Evolutionary conservation across 371 early-diverging fungal species (phyloP).

Genomic region (Zopfochytrium polystomum): DNA sequence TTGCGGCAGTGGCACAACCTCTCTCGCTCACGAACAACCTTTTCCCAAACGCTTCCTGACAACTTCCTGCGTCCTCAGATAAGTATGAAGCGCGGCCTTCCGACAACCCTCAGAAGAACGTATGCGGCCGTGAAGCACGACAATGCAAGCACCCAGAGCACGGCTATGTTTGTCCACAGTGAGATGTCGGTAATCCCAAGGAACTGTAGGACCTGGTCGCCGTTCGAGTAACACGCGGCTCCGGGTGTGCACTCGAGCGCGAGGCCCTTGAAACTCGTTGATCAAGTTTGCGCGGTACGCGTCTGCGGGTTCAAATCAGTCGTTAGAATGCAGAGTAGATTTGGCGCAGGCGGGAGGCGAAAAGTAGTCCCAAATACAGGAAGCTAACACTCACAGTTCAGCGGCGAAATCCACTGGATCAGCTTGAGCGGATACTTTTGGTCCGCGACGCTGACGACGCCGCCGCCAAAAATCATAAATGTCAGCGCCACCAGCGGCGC

Average conservation of each 20-base stretch:
- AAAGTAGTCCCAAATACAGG: too few relatives aligned
- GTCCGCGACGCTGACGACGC: conserved; percentile 40
- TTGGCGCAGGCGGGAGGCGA: too few relatives aligned
- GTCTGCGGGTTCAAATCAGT: too few relatives aligned
- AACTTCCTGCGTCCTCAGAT: too few relatives aligned
- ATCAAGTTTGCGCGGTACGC: conserved; percentile 35
- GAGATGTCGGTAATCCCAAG: conserved; percentile 10
- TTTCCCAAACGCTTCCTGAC: too few relatives aligned
- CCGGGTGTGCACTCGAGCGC: neutral
- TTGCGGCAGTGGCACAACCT: too few relatives aligned
- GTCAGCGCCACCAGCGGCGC: conserved; percentile 42
- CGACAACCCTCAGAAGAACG: conserved; percentile 8
- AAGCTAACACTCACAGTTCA: too few relatives aligned
- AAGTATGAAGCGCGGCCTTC: too few relatives aligned
- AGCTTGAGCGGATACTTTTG: conserved; percentile 39
- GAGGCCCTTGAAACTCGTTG: conserved; percentile 19
- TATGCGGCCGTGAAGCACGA: conserved; percentile 23
- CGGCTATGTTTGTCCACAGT: conserved; percentile 13
- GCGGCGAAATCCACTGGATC: conserved; percentile 41
- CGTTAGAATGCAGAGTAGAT: too few relatives aligned
- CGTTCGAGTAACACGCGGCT: conserved; percentile 14
- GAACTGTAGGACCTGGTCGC: conserved; percentile 18
- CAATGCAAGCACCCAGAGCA: conserved; percentile 8
- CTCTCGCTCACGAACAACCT: too few relatives aligned
- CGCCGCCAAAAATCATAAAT: conserved; percentile 52